A percentile compares a stretch with the other conserved stretches of the same genome.
phyloP scores from a whole-genome alignment of 345 rosid genomes.

The Eucalyptus marginata region DNA sequence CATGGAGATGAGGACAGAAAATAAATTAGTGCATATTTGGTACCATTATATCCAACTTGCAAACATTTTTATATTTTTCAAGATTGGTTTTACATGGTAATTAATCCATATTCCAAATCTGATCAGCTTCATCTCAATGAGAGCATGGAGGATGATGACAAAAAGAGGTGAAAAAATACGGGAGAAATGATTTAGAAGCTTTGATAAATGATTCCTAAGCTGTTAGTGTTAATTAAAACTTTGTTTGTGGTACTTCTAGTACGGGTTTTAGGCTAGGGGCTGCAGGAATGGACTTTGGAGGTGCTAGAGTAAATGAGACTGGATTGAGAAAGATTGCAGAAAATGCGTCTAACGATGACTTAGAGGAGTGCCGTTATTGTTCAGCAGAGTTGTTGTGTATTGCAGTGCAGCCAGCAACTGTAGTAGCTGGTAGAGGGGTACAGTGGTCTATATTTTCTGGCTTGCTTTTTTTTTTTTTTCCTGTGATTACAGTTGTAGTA shows the following conservation, averaged over 20 bases:
- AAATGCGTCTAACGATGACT: neutral
- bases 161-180: neutral
- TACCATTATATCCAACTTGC: neutral
- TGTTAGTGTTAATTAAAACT: neutral
- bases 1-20: neutral
- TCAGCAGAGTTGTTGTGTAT: neutral
- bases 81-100: neutral
- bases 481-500: neutral
- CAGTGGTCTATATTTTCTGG: neutral
- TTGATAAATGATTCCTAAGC: neutral
- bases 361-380: neutral
- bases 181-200: neutral
- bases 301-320: neutral
- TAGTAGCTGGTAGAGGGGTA: neutral
- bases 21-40: neutral
- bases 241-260: neutral
- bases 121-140: neutral
- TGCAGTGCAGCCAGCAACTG: neutral
- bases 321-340: neutral
- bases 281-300: neutral
- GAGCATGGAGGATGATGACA: neutral
- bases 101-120: neutral
- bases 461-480: neutral
- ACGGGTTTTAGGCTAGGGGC: neutral
- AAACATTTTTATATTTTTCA: neutral